Conservation (phyloP, 139 green algal genomes). For the Zygnema cylindricum region DNA sequence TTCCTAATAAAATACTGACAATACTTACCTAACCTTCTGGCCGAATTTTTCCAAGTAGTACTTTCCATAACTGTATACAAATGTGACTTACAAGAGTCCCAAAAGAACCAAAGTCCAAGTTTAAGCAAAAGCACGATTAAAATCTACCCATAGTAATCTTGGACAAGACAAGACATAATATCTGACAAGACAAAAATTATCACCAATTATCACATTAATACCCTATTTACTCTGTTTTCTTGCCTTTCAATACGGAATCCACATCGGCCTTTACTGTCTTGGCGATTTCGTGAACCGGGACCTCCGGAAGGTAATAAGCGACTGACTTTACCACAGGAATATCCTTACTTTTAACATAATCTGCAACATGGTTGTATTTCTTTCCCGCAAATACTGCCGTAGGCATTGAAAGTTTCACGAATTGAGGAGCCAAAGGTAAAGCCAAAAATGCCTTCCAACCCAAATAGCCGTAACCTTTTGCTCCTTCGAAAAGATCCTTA, state of each 20-base stretch:
- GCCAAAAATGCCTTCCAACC: constrained; percentile 16
- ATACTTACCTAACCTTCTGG: too few relatives aligned
- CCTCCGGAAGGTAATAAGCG: constrained; percentile 12
- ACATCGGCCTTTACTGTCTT: constrained; percentile 25
- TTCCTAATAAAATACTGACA: too few relatives aligned
- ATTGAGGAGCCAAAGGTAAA: constrained; percentile 21
- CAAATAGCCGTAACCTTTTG: background rate
- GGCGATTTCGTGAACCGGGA: constrained; percentile 45
- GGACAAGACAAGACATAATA: background rate
- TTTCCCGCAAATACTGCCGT: constrained; percentile 4
- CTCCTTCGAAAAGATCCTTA: constrained; percentile 16
- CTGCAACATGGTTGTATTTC: constrained; percentile 45
- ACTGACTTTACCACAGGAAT: constrained; percentile 26
- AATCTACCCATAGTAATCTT: background rate
- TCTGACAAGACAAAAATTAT: too few relatives aligned
- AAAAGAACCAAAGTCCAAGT: background rate
- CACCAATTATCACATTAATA: too few relatives aligned
- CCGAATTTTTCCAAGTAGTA: too few relatives aligned
- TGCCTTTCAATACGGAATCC: background rate
- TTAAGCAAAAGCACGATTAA: background rate
- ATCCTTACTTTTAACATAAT: constrained; percentile 21
- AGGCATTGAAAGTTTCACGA: constrained; percentile 16
- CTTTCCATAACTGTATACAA: background rate
- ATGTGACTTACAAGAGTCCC: background rate
- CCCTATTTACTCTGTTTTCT: background rate